These are phyloP conservation scores for Salvia sclarea DNA, from an alignment of 305 asterid species.

Conservation along the genomic window DNA sequence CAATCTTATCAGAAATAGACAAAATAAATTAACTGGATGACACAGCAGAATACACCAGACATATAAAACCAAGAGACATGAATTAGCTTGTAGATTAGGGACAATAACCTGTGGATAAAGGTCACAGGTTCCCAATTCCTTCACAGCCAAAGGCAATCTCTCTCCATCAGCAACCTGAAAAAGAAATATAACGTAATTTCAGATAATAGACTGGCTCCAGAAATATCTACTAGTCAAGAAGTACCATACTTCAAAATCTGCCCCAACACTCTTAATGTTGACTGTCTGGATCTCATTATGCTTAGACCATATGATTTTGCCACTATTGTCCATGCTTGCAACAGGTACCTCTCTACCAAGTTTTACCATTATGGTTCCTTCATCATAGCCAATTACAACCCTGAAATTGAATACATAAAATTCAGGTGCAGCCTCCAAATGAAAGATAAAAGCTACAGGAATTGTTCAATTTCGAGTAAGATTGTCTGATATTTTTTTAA, in stretches of 20 bases:
- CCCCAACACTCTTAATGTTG: constrained; percentile 92
- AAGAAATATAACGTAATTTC: constrained; percentile 25
- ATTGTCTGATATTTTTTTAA: constrained; percentile 15
- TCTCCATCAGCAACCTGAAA: constrained; percentile 96
- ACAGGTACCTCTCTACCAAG: constrained; percentile 94
- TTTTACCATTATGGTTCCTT: constrained; percentile 98
- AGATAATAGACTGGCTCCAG: constrained; percentile 20
- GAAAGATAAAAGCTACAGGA: constrained; percentile 5
- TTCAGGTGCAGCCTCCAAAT: constrained; percentile 20
- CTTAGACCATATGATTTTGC: constrained; percentile 97
- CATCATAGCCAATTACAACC: constrained; percentile 97
- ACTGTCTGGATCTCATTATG: constrained; percentile 99
- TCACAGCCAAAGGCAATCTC: constrained; percentile 93
- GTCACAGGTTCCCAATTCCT: constrained; percentile 98
- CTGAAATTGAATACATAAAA: constrained; percentile 44
- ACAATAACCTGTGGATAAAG: constrained; percentile 90
- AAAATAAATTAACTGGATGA: constrained; percentile 4
- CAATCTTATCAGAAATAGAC: constrained; percentile 11
- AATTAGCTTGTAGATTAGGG: constrained; percentile 16
- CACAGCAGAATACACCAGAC: constrained; percentile 9
- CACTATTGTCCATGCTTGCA: constrained; percentile 98
- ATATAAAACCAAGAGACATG: constrained; percentile 13
- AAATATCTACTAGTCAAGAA: constrained; percentile 15
- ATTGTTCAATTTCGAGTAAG: constrained; percentile 16
- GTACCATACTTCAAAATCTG: constrained; percentile 74